These are phyloP conservation scores for Bipolaris gigantea DNA, from an alignment of 2,329 filamentous ascomycete genomes.

Conservation along the genomic window DNA sequence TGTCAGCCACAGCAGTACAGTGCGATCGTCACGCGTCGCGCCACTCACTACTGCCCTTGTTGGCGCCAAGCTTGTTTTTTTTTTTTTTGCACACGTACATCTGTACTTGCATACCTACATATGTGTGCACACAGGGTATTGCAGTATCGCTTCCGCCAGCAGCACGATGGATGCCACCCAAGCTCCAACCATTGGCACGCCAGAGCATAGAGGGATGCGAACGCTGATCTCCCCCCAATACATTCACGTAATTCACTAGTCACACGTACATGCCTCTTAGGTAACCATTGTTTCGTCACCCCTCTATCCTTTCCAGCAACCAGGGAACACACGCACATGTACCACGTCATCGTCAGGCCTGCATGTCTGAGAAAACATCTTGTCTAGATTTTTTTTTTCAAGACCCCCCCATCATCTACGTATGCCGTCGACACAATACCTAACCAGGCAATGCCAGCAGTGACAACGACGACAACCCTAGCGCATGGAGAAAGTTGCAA, in stretches of 20 bases:
- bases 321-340: not conserved
- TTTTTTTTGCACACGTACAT: not conserved
- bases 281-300: too few species aligned
- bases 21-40: not conserved
- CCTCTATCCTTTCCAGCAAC: not conserved
- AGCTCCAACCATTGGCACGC: too few species aligned
- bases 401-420: conserved; percentile 16
- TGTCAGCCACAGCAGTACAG: not conserved
- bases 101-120: not conserved
- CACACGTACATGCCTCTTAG: too few species aligned
- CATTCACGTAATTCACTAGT: too few species aligned
- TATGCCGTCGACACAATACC: conserved; percentile 6
- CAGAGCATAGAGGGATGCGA: too few species aligned
- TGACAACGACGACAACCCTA: conserved; percentile 7
- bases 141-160: too few species aligned
- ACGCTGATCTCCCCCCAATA: too few species aligned
- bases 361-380: not conserved
- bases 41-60: not conserved
- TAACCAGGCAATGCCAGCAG: not conserved
- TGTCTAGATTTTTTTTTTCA: conserved; percentile 14
- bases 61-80: not conserved
- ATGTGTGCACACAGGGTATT: too few species aligned
- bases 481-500: conserved; percentile 7
- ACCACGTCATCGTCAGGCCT: not conserved
- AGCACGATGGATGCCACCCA: too few species aligned